Base-by-base conservation (phyloP, 352 stramenopile species). In the Saprolegnia diclina region DNA sequence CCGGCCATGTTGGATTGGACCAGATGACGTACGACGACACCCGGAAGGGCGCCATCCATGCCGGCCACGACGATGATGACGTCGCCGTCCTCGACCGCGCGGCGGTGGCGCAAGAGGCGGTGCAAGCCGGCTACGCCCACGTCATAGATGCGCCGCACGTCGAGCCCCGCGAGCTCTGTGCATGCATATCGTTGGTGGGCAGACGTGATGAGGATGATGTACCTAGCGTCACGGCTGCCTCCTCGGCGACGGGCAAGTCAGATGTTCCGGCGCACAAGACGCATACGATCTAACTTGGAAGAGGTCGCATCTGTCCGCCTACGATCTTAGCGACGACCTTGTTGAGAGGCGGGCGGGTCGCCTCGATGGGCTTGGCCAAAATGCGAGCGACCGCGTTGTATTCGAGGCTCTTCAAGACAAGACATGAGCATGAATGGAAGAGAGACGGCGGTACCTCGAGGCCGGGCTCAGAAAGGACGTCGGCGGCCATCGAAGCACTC, bases 1-100 rank as follows among this genome's bases (percentile, higher is more conserved):
- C 5, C 5, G 29, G 29, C 29, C n/a, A 57, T 7, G 32, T 57
- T 7, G 7, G 52, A 57, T 29, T 38, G 32, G 16, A 16, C 32
- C 40, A 57, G 50, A 21, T 0, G 11, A 11, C 91, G 78, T 64
- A 97, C 96, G 56, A 99, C 92, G n/a, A 99, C 96, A 57, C 91
- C 96, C 5, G 96, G 97, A 18, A 99, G 80, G 24, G 96, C 97
- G 21, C 97, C 97, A 73, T 99, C 97, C 96, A 99, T 99, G 11
- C 97, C 96, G 61, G 97, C 97, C 24, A 97, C 88, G 72, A 92
- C 98, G 63, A 99, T 97, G 57, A 96, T 95, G 9, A 98, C 89
- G 71, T 97, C 91, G 7, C 82, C 87, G 38, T 82, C 83, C 19
- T 89, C 87, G 38, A 98, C 62, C 24, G 92, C 79, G 67, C 90